Evolutionary conservation across 495 filamentous ascomycete species (phyloP).

Genomic region (Massariosphaeria phaeospora): DNA sequence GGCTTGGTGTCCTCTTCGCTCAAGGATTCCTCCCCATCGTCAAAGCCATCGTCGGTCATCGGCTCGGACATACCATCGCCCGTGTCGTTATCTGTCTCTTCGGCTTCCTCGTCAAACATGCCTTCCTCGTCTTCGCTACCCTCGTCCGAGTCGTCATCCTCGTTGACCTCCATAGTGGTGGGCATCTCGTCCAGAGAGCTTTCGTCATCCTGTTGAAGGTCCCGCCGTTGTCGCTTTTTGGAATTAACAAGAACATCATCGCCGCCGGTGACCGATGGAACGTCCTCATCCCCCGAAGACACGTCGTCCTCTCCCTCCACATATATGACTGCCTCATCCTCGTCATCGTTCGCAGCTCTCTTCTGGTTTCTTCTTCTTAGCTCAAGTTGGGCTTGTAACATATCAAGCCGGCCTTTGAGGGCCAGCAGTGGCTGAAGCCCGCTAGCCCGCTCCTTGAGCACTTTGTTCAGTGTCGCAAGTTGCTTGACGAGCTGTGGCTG

Average conservation of each 20-base stretch:
- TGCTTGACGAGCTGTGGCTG: conserved; percentile 73
- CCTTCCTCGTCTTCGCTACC: conserved; percentile 30
- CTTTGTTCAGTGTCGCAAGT: conserved; percentile 69
- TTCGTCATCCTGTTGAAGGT: conserved; percentile 28
- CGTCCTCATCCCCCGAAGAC: conserved; percentile 30
- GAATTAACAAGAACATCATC: conserved; percentile 5
- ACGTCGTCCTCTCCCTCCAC: conserved; percentile 61
- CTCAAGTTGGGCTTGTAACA: conserved; percentile 81
- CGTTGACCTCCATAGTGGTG: conserved; percentile 30
- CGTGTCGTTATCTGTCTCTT: conserved; percentile 40
- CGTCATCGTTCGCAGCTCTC: conserved; percentile 51
- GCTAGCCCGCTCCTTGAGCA: conserved; percentile 77
- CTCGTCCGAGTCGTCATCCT: conserved; percentile 22
- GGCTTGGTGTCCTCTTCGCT: conserved; percentile 28
- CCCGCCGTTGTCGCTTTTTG: conserved; percentile 22
- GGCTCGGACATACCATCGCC: conserved; percentile 36
- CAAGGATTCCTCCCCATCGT: conserved; percentile 37
- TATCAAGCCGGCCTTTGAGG: conserved; percentile 89
- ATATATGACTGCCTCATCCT: conserved; percentile 76
- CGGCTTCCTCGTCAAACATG: conserved; percentile 40
- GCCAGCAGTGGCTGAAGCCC: conserved; percentile 75
- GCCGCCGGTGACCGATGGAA: conserved; percentile 41
- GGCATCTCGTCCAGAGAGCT: conserved; percentile 35
- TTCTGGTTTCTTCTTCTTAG: conserved; percentile 60
- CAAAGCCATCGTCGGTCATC: conserved; percentile 32